These are phyloP conservation scores for Fusarium subglutinans DNA, from an alignment of 2,329 filamentous ascomycete species.

Conservation along the genomic window DNA sequence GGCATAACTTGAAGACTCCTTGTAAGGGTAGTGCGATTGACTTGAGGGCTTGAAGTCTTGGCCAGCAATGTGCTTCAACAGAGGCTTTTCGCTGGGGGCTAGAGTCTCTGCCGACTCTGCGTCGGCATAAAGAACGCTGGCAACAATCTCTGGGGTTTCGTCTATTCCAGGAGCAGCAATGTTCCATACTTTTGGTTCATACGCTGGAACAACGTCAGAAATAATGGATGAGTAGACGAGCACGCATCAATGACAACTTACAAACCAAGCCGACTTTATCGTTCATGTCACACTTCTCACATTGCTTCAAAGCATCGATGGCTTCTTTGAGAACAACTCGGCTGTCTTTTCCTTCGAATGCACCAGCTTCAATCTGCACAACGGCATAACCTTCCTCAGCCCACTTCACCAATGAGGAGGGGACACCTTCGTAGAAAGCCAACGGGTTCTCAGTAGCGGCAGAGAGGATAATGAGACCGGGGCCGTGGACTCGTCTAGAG, in stretches of 20 bases:
- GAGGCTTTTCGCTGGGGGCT: not conserved
- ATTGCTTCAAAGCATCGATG: conserved; percentile 31
- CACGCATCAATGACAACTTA: not conserved
- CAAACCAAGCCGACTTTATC: not conserved
- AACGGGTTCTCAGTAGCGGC: conserved; percentile 31
- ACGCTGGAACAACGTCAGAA: not conserved
- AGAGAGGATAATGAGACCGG: conserved; percentile 48
- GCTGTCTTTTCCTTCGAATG: conserved; percentile 4
- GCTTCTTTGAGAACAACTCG: conserved; percentile 30
- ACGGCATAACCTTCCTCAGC: conserved; percentile 76
- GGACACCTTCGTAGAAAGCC: conserved; percentile 49
- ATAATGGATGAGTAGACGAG: no score
- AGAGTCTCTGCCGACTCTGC: not conserved
- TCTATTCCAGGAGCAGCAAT: not conserved
- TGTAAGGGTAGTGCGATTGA: not conserved
- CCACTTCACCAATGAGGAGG: conserved; percentile 71
- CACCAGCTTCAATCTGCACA: conserved; percentile 41
- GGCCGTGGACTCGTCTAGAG: conserved; percentile 50
- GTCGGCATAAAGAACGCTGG: not conserved
- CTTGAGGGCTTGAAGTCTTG: not conserved
- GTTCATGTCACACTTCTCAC: conserved; percentile 48
- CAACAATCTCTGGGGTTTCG: not conserved
- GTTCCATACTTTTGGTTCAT: not conserved
- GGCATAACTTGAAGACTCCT: conserved; percentile 41
- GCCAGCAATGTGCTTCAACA: not conserved